A percentile compares a stretch with the other conserved stretches of the same genome.
Evolutionary conservation across 2,329 filamentous ascomycete species (phyloP).

Genomic region (Fusarium secorum): DNA sequence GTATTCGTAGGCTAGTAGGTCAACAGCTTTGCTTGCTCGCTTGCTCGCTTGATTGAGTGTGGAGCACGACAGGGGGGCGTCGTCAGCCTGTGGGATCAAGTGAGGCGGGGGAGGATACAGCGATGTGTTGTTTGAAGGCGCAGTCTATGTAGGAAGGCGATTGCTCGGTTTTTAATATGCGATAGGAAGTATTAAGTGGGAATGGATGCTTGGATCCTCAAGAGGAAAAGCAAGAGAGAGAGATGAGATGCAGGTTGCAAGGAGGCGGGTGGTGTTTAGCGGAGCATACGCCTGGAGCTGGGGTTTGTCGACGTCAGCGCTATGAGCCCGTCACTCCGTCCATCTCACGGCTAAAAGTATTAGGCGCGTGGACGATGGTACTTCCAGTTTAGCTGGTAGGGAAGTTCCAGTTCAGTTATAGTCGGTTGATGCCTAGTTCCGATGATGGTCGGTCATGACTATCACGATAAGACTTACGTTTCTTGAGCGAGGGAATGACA

Average conservation of each 20-base stretch:
- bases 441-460: constrained; percentile 24
- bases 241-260: constrained; percentile 34
- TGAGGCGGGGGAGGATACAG: constrained; percentile 33
- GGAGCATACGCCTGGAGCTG: constrained; percentile 39
- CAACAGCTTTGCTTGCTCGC: constrained; percentile 27
- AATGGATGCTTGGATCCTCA: constrained; percentile 6
- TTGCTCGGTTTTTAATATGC: constrained; percentile 17
- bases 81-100: constrained; percentile 43
- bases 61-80: constrained; percentile 44
- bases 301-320: constrained; percentile 59
- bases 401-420: constrained; percentile 4
- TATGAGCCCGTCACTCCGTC: constrained; percentile 37
- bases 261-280: constrained; percentile 45
- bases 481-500: neutral
- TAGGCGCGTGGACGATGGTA: constrained; percentile 21
- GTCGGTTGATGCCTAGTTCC: constrained; percentile 27
- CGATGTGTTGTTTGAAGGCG: constrained; percentile 15
- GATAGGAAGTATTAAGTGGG: constrained; percentile 15
- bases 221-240: constrained; percentile 29
- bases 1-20: constrained; percentile 28
- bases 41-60: constrained; percentile 40
- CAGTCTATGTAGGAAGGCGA: constrained; percentile 35
- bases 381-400: constrained; percentile 1
- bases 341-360: constrained; percentile 33
- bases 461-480: constrained; percentile 5